These are phyloP conservation scores for Neopestalotiopsis rosae DNA, from an alignment of 2,329 filamentous ascomycete genomes.

Conservation along the genomic window DNA sequence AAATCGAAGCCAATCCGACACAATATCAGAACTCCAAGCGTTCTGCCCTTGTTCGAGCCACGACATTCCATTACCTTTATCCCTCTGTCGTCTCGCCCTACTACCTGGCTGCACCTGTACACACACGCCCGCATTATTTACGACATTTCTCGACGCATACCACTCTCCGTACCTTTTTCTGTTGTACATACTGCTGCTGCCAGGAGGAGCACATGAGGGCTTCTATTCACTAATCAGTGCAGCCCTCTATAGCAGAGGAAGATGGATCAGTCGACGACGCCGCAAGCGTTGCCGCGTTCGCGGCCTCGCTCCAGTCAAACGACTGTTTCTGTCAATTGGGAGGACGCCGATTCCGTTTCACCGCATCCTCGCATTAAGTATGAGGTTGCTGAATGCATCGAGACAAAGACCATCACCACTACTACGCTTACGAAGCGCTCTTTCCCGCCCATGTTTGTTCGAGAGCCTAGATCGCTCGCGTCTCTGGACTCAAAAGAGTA, in stretches of 20 bases:
- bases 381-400: conserved; percentile 68
- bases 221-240: not conserved
- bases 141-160: not conserved
- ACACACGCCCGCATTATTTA: not conserved
- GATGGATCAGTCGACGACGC: conserved; percentile 22
- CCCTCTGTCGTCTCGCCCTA: not conserved
- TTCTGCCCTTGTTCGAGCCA: not conserved
- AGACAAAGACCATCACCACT: conserved; percentile 80
- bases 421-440: conserved; percentile 86
- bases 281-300: conserved; percentile 27
- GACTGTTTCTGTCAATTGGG: conserved; percentile 53
- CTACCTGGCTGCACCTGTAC: not conserved
- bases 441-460: conserved; percentile 85
- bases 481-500: conserved; percentile 88
- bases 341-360: conserved; percentile 44
- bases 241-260: conserved; percentile 3
- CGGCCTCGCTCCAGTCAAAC: conserved; percentile 46
- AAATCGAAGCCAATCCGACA: not conserved
- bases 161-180: not conserved
- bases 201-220: not conserved
- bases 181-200: not conserved
- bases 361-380: conserved; percentile 54
- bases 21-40: not conserved
- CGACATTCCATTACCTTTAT: not conserved
- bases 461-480: conserved; percentile 71